Percentiles rank a stretch among this genome's conserved stretches.
phyloP scores from a whole-genome alignment of 371 early-diverging fungal species.

The Mucor indicus region DNA sequence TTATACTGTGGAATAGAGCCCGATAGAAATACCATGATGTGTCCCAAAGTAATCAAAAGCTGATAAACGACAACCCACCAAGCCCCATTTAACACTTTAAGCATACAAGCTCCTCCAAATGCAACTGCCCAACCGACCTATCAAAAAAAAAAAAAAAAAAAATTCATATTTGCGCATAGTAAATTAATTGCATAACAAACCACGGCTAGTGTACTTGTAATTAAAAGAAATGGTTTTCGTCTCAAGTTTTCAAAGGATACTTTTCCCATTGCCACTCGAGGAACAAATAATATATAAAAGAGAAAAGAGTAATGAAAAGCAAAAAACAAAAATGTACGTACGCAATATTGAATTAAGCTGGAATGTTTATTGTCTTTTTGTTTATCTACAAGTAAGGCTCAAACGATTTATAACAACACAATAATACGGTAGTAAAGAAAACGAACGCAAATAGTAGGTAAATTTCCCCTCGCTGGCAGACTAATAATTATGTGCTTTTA shows the following conservation, averaged over 20 bases:
- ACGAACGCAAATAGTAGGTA: no score
- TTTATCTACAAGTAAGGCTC: no score
- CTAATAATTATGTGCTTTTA: no score
- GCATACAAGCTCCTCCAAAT: slow-evolving; percentile 33
- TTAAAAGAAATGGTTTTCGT: slow-evolving; percentile 26
- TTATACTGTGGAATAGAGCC: slow-evolving; percentile 28
- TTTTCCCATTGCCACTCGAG: slow-evolving; percentile 1
- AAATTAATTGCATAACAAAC: no score
- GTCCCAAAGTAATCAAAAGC: slow-evolving; percentile 20
- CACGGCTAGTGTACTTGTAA: slow-evolving; percentile 24
- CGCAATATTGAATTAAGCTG: no score
- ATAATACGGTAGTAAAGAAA: no score
- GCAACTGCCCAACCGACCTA: slow-evolving; percentile 36
- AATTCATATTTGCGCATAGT: slow-evolving; percentile 11
- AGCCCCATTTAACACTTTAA: slow-evolving; percentile 37
- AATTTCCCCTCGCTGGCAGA: no score
- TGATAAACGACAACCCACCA: slow-evolving; percentile 50
- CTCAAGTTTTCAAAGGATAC: slow-evolving; percentile 11
- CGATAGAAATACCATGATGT: slow-evolving; percentile 19
- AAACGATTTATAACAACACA: no score
- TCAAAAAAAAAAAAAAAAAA: background rate
- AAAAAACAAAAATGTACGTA: slow-evolving; percentile 2
- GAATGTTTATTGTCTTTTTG: no score
- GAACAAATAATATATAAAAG: no score
- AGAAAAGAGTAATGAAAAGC: background rate